Base-by-base conservation (phyloP, 495 filamentous ascomycete genomes). In the Neurospora sp. region DNA sequence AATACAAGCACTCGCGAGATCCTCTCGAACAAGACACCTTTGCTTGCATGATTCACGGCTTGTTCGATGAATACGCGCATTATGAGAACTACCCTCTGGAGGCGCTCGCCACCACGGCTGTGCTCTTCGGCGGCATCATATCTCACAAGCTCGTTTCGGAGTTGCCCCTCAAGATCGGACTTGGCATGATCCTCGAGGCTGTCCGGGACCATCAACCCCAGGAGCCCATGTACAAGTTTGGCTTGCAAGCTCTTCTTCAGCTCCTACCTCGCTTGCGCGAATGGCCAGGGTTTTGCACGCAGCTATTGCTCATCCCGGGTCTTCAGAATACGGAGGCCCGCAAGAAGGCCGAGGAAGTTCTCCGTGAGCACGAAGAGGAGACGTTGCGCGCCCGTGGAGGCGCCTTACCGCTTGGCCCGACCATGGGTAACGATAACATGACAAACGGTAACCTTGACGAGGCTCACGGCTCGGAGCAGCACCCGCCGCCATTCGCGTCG, bases 1-100 rank as follows among this genome's bases (percentile, higher is more conserved):
- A 86, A 54, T 94, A 96, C 83, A 98, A 98, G 82, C 88, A 88
- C 44, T 98, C 96, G 0, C 87, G 88, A 35, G 92, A 96, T 71
- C 89, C 93, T 3, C 83, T 88, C 16, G 93, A 97, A 71, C 94
- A 97, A 79, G 96, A 99, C 77, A 85, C 97, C 5, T 99, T 98
- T 79, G 93, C 94, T 14, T 97, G 95, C 82, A 98, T 99, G 96
- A 94, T 99, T 39, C 95, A 97, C 76, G 96, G 96, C 0, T 86
- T 99, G 10, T 97, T 98, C 76, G 96, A 99, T 76, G 96, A 99
- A 82, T 99, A 98, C 79, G 90, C 91, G 66, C 97, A 96, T 80
- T 99, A 97, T 79, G 87, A 90, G 54, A 93, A 94, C 76, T 99
- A 99, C 79, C 96, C 96, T 5, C 86, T 97, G 5, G 94, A 96